phyloP scores from a whole-genome alignment of 75 land plant species.

The Selaginella tamariscina region DNA sequence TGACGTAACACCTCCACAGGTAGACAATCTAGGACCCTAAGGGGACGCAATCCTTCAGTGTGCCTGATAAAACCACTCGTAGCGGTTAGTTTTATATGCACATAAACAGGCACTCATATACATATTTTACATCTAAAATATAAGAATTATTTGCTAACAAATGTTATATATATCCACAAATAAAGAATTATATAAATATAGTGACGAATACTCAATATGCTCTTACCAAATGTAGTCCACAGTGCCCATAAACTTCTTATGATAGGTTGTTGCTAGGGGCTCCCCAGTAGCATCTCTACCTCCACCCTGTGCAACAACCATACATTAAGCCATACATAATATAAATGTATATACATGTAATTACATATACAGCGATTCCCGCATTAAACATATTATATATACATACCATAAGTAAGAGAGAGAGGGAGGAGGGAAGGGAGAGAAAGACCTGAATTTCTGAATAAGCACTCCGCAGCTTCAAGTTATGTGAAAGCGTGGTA shows the following conservation, averaged over 20 bases:
- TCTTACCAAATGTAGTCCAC: constrained; percentile 93
- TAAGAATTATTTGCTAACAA: too few species aligned
- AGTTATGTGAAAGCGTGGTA: constrained; percentile 33
- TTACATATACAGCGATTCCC: too few species aligned
- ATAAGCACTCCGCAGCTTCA: constrained; percentile 57
- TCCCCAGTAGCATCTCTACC: constrained; percentile 61
- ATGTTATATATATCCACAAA: too few species aligned
- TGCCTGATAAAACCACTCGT: too few species aligned
- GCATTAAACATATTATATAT: too few species aligned
- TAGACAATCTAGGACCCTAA: not conserved
- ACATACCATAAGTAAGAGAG: not conserved
- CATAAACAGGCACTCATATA: too few species aligned
- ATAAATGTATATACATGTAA: too few species aligned
- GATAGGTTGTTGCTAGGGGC: constrained; percentile 81
- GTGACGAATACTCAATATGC: not conserved
- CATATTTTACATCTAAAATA: too few species aligned
- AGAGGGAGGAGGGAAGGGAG: not conserved
- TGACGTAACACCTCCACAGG: not conserved
- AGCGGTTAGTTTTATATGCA: too few species aligned
- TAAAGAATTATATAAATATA: not conserved
- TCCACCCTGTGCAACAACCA: constrained; percentile 15
- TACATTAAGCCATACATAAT: not conserved
- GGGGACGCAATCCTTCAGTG: not conserved
- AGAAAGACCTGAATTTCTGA: constrained; percentile 56
- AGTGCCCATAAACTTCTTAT: constrained; percentile 71